These are phyloP conservation scores for Zygoascus meyerae DNA, from an alignment of 1,139 yeast genomes.

Conservation along the genomic window DNA sequence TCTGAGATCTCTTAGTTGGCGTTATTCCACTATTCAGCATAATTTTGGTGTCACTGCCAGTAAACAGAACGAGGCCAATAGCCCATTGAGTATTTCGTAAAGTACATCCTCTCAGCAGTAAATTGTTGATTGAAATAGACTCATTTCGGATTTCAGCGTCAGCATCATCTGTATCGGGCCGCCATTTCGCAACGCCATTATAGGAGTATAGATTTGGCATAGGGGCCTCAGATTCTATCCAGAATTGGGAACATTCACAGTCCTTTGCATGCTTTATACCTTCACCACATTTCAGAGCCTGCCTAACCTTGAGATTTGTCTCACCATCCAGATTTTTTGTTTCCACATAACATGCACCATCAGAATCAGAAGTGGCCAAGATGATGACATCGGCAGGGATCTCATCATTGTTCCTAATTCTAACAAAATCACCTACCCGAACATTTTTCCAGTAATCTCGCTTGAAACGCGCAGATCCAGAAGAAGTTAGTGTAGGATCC, in stretches of 20 bases:
- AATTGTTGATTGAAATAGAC: slow-evolving; percentile 72
- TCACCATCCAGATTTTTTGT: slow-evolving; percentile 96
- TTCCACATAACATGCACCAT: slow-evolving; percentile 89
- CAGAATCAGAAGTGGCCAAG: slow-evolving; percentile 75
- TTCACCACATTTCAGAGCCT: slow-evolving; percentile 66
- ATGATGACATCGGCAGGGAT: slow-evolving; percentile 87
- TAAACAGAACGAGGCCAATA: slow-evolving; percentile 79
- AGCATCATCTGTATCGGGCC: slow-evolving; percentile 16
- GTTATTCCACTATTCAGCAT: slow-evolving; percentile 92
- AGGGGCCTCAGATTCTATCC: slow-evolving; percentile 91
- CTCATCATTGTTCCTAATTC: slow-evolving; percentile 82
- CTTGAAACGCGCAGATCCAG: slow-evolving; percentile 47
- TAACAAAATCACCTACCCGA: slow-evolving; percentile 80
- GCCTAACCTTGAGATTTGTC: slow-evolving; percentile 80
- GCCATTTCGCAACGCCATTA: slow-evolving; percentile 74
- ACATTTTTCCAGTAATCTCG: slow-evolving; percentile 84
- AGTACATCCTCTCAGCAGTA: slow-evolving; percentile 85
- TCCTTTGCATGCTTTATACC: slow-evolving; percentile 61
- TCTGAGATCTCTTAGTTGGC: slow-evolving; percentile 81
- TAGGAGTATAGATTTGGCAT: slow-evolving; percentile 77
- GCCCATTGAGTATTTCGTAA: slow-evolving; percentile 87
- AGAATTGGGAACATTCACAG: slow-evolving; percentile 65
- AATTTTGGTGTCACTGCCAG: slow-evolving; percentile 87
- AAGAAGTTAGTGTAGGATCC: slow-evolving; percentile 30
- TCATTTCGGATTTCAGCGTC: slow-evolving; percentile 40